These are phyloP conservation scores for Eutrema yunnanense DNA, from an alignment of 345 rosid genomes.

Conservation along the genomic window DNA sequence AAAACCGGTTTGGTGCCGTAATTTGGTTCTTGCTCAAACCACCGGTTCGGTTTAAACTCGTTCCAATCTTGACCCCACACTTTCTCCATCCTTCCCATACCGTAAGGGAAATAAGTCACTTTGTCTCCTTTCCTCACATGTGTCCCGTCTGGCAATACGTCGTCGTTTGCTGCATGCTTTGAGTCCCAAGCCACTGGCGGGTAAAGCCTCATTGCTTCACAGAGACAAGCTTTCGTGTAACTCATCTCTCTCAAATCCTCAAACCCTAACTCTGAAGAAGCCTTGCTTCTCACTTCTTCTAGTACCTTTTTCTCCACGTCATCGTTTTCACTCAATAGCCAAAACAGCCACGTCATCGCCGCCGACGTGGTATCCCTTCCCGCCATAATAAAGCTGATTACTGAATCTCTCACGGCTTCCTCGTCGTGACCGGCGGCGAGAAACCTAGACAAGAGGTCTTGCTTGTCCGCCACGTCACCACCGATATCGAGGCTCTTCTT, in stretches of 20 bases:
- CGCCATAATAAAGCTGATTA: slow-evolving; percentile 63
- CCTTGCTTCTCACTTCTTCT: slow-evolving; percentile 27
- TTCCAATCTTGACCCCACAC: slow-evolving; percentile 64
- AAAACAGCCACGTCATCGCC: slow-evolving; percentile 72
- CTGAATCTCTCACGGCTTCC: slow-evolving; percentile 51
- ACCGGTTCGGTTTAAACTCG: slow-evolving; percentile 64
- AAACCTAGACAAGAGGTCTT: slow-evolving; percentile 50
- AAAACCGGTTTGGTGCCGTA: slow-evolving; percentile 15
- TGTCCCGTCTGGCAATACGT: slow-evolving; percentile 68
- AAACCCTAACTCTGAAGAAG: slow-evolving; percentile 25
- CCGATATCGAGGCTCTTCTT: slow-evolving; percentile 22
- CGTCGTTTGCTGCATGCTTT: slow-evolving; percentile 46
- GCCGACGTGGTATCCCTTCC: slow-evolving; percentile 70
- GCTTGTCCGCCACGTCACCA: slow-evolving; percentile 1
- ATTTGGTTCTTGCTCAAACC: slow-evolving; percentile 25
- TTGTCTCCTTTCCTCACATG: slow-evolving; percentile 42
- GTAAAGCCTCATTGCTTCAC: slow-evolving; percentile 69
- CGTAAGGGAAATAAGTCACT: slow-evolving; percentile 54
- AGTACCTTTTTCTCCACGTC: slow-evolving; percentile 30
- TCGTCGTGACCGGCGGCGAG: slow-evolving; percentile 40
- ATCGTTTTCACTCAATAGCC: slow-evolving; percentile 42
- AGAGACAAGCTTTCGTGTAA: slow-evolving; percentile 48
- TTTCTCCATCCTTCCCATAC: slow-evolving; percentile 74
- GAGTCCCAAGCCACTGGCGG: slow-evolving; percentile 78
- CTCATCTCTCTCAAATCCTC: slow-evolving; percentile 43